Evolutionary conservation across 139 green algal species (phyloP).

Genomic region (Volvox africanus): DNA sequence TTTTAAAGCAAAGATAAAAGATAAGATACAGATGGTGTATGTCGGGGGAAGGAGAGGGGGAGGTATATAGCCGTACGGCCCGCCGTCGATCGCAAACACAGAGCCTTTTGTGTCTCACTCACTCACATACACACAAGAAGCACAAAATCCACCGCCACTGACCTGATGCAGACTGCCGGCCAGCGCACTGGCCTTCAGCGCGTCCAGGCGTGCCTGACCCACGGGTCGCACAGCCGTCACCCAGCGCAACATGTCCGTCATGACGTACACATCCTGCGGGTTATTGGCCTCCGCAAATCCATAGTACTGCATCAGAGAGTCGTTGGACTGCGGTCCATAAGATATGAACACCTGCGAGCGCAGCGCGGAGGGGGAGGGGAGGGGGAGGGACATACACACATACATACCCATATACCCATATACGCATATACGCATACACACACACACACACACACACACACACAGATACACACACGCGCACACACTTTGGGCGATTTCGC

Average conservation of each 20-base stretch:
- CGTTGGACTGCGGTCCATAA: conserved; percentile 76
- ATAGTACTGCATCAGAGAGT: conserved; percentile 69
- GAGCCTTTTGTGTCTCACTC: too few relatives aligned
- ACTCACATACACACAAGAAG: not conserved
- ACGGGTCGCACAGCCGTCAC: conserved; percentile 4
- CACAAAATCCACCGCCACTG: not conserved
- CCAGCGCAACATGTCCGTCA: conserved; percentile 58
- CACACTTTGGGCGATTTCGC: too few relatives aligned
- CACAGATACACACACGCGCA: too few relatives aligned
- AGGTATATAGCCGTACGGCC: too few relatives aligned
- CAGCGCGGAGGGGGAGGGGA: too few relatives aligned
- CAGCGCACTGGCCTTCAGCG: conserved; percentile 52
- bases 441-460: too few relatives aligned
- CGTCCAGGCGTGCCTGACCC: conserved; percentile 40
- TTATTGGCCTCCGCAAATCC: conserved; percentile 69
- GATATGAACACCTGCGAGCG: conserved; percentile 65
- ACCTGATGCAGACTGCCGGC: conserved; percentile 55
- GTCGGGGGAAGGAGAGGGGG: too few relatives aligned
- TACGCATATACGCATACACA: too few relatives aligned
- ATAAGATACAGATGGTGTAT: not conserved
- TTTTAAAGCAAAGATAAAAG: not conserved
- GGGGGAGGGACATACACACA: not conserved
- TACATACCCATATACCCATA: too few relatives aligned
- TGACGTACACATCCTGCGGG: conserved; percentile 65
- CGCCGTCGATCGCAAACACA: not conserved